These are phyloP conservation scores for Globisporangium ultimum DNA, from an alignment of 352 stramenopile genomes.

Conservation along the genomic window DNA sequence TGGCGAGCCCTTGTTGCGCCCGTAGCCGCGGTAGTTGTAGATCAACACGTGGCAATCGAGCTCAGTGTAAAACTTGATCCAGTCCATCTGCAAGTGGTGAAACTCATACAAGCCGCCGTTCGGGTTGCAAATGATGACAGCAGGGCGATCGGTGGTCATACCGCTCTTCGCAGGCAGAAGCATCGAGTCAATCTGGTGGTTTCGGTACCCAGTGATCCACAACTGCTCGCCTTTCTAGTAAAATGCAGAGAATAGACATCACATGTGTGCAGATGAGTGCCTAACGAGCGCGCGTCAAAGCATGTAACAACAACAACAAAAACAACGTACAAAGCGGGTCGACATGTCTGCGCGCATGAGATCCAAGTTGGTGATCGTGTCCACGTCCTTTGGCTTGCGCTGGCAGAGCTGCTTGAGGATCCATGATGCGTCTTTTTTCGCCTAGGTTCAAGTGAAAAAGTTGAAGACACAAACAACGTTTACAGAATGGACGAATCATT, in stretches of 20 bases:
- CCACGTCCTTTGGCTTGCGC: conserved; percentile 32
- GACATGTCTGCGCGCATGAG: conserved; percentile 80
- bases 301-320: background rate
- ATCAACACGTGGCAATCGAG: conserved; percentile 76
- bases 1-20: conserved; percentile 58
- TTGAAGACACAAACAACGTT: too few relatives aligned
- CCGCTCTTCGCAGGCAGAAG: conserved; percentile 52
- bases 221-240: conserved; percentile 73
- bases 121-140: conserved; percentile 80
- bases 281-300: background rate
- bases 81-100: conserved; percentile 88
- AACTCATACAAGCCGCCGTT: conserved; percentile 87
- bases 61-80: conserved; percentile 86
- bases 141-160: conserved; percentile 30
- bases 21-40: conserved; percentile 88
- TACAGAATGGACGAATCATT: too few relatives aligned
- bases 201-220: conserved; percentile 62
- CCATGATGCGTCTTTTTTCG: conserved; percentile 41
- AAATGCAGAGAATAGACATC: background rate
- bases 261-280: background rate
- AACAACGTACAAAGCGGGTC: conserved; percentile 62
- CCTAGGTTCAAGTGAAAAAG: conserved; percentile 7
- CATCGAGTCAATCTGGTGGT: conserved; percentile 79
- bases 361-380: conserved; percentile 70
- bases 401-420: conserved; percentile 51